phyloP scores from a whole-genome alignment of 768 basidiomycete genomes.

The Nidularia sp. region DNA sequence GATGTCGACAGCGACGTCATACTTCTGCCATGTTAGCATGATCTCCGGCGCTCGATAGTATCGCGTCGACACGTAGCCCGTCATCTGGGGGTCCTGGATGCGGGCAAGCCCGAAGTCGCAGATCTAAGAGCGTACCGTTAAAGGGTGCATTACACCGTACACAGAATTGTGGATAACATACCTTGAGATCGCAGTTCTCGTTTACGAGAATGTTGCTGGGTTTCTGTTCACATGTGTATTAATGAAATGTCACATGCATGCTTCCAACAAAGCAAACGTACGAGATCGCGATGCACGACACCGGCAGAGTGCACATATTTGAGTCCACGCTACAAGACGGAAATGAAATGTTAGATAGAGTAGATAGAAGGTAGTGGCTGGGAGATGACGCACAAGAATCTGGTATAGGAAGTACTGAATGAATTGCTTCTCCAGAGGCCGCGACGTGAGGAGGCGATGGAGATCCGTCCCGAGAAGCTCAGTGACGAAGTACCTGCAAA shows the following conservation, averaged over 20 bases:
- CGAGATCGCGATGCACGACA: constrained; percentile 96
- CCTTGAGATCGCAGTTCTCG: constrained; percentile 99
- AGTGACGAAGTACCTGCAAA: constrained; percentile 91
- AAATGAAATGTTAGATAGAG: background rate
- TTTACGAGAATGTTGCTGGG: constrained; percentile 99
- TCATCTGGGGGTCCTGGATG: constrained; percentile 99
- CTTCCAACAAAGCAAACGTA: constrained; percentile 25
- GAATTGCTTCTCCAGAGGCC: constrained; percentile 98
- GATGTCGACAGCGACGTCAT: constrained; percentile 98
- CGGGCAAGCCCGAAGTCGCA: constrained; percentile 99
- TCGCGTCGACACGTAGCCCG: constrained; percentile 97
- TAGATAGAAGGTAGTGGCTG: background rate
- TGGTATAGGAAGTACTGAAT: constrained; percentile 99
- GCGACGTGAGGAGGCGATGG: constrained; percentile 92
- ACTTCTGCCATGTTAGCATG: constrained; percentile 99
- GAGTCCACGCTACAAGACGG: constrained; percentile 73
- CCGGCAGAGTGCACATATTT: constrained; percentile 99
- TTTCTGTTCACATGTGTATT: constrained; percentile 52
- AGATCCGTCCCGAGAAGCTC: constrained; percentile 98
- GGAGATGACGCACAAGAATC: constrained; percentile 67
- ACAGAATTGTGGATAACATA: constrained; percentile 19
- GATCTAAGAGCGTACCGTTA: constrained; percentile 50
- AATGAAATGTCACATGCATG: constrained; percentile 1
- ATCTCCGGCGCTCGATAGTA: constrained; percentile 99
- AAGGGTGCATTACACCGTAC: background rate